Conservation (phyloP, 768 basidiomycete species). For the Roridomyces roridus region DNA sequence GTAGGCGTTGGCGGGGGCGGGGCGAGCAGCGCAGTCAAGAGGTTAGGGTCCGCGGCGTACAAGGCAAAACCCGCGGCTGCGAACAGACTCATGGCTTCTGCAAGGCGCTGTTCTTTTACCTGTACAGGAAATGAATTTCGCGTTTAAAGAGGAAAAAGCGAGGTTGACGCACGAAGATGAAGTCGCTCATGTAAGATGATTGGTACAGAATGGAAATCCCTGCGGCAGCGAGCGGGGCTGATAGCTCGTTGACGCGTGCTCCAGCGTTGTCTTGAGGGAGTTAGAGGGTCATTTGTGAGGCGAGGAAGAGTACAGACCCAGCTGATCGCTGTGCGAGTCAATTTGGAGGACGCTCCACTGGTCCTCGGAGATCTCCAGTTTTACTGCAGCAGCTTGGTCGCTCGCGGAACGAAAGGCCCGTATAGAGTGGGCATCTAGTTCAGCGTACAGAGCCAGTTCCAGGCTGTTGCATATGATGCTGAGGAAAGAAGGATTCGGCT, state of each 20-base stretch:
- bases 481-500: constrained; percentile 69
- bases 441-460: constrained; percentile 78
- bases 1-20: constrained; percentile 33
- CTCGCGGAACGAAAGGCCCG: constrained; percentile 54
- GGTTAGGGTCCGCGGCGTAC: constrained; percentile 54
- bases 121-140: constrained; percentile 29
- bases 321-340: constrained; percentile 76
- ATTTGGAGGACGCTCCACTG: constrained; percentile 84
- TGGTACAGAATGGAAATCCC: constrained; percentile 86
- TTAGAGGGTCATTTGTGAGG: constrained; percentile 16
- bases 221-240: constrained; percentile 75
- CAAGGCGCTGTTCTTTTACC: constrained; percentile 72
- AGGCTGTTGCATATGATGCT: constrained; percentile 81
- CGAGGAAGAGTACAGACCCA: constrained; percentile 49
- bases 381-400: constrained; percentile 38
- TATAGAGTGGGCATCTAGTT: constrained; percentile 50
- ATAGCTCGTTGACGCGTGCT: constrained; percentile 76
- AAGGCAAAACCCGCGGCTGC: constrained; percentile 70
- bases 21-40: constrained; percentile 35
- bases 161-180: constrained; percentile 70
- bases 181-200: constrained; percentile 84
- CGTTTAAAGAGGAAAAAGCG: constrained; percentile 14
- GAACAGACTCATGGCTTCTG: constrained; percentile 67
- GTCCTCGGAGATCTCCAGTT: constrained; percentile 74
- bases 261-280: constrained; percentile 64